These are phyloP conservation scores for Acanthamoeba castellanii DNA, from an alignment of 208 protist genomes.

Conservation along the genomic window DNA sequence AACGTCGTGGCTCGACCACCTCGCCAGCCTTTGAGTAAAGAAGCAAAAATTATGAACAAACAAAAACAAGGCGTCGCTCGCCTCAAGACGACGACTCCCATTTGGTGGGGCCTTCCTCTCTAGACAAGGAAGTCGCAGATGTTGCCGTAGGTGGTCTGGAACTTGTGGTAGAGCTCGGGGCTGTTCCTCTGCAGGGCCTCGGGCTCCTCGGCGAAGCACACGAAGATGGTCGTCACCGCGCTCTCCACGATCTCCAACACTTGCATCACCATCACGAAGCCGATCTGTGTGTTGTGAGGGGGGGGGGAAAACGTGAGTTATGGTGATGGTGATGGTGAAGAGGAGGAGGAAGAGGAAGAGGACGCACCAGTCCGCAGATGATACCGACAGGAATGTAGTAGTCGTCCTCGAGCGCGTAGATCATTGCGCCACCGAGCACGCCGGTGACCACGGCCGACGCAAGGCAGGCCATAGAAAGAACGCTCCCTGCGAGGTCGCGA, in stretches of 20 bases:
- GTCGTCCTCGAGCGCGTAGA: constrained; percentile 47
- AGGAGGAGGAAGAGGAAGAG: background rate
- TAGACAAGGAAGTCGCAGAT: constrained; percentile 43
- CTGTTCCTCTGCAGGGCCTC: constrained; percentile 57
- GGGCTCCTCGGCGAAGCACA: constrained; percentile 83
- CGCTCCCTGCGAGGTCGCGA: background rate
- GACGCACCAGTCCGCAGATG: constrained; percentile 47
- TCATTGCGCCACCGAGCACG: constrained; percentile 34
- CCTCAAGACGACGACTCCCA: too few relatives aligned
- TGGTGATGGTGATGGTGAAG: background rate
- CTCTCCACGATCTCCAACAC: constrained; percentile 81
- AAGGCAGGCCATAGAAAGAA: constrained; percentile 51
- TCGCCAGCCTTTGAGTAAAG: too few relatives aligned
- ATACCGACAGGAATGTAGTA: constrained; percentile 35
- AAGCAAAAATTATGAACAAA: background rate
- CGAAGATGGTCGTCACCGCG: constrained; percentile 80
- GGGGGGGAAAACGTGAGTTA: background rate
- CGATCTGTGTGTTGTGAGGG: constrained; percentile 48
- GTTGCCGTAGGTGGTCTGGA: constrained; percentile 70
- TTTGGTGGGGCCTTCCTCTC: too few relatives aligned
- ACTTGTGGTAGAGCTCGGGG: constrained; percentile 78
- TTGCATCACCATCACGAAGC: constrained; percentile 74
- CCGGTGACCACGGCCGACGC: constrained; percentile 55
- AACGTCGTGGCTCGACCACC: too few relatives aligned
- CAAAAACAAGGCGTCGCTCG: too few relatives aligned